phyloP scores from a whole-genome alignment of 176 grass and related monocot genomes.

The Oryza meridionalis region DNA sequence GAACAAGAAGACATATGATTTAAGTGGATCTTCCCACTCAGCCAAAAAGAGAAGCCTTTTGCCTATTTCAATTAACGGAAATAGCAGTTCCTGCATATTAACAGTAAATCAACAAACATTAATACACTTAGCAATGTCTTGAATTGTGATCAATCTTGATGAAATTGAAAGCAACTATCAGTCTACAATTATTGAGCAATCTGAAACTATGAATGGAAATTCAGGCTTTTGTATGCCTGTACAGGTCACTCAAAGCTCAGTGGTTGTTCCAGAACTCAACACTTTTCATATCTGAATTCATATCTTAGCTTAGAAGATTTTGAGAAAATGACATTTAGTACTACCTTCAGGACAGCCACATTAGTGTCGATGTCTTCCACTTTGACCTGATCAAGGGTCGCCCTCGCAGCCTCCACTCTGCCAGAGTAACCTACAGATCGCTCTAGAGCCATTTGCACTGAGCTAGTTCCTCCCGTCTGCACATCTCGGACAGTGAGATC shows the following conservation, averaged over 20 bases:
- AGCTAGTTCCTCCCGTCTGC: constrained; percentile 63
- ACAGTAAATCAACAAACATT: neutral
- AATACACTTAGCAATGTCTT: neutral
- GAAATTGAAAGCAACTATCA: too few species aligned
- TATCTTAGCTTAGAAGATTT: neutral
- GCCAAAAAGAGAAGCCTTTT: constrained; percentile 64
- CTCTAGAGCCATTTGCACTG: constrained; percentile 72
- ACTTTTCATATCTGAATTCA: neutral
- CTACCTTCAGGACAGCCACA: constrained; percentile 84
- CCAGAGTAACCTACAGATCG: constrained; percentile 71
- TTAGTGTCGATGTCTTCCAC: constrained; percentile 91
- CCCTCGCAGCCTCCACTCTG: constrained; percentile 65
- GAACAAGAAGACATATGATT: constrained; percentile 78
- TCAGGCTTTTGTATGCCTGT: neutral
- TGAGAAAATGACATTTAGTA: constrained; percentile 4
- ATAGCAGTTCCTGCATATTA: constrained; percentile 77
- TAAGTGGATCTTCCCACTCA: constrained; percentile 84
- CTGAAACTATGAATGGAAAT: neutral
- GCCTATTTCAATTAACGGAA: constrained; percentile 85
- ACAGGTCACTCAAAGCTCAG: too few species aligned
- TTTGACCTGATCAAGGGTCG: constrained; percentile 81
- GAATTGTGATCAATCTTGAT: neutral
- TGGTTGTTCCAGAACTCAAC: neutral
- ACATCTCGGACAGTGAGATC: constrained; percentile 51
- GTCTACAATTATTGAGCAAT: too few species aligned